Evolutionary conservation across 2,329 filamentous ascomycete genomes (phyloP).

Genomic region (Fusarium sacchari): DNA sequence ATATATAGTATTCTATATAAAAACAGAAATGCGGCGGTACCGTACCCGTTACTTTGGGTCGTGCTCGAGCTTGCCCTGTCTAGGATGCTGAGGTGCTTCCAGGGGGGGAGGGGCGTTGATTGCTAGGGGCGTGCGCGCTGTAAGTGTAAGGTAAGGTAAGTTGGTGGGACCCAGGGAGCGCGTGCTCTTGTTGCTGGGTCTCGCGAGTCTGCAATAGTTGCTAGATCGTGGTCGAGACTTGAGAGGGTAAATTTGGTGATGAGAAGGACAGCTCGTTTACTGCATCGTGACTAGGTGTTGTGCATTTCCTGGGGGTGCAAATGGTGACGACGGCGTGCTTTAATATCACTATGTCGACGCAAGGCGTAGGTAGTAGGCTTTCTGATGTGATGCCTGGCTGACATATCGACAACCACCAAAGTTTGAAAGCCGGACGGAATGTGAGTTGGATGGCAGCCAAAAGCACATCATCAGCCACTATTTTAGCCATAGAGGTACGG

Average conservation of each 20-base stretch:
- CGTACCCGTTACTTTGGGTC: conserved; percentile 40
- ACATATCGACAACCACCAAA: background rate
- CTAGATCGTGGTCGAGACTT: conserved; percentile 34
- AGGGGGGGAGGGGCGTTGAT: conserved; percentile 32
- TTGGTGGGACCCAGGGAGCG: conserved; percentile 19
- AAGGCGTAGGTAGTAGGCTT: background rate
- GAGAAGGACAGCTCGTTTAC: background rate
- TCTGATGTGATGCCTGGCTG: background rate
- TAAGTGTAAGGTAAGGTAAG: too few relatives aligned
- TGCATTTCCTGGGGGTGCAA: background rate
- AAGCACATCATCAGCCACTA: conserved; percentile 28
- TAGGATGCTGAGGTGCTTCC: conserved; percentile 33
- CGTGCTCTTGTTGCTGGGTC: conserved; percentile 30
- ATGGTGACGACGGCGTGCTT: background rate
- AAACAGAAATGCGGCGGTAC: conserved; percentile 24
- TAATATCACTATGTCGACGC: background rate
- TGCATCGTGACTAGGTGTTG: background rate
- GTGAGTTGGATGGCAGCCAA: conserved; percentile 3
- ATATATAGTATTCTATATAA: conserved; percentile 40
- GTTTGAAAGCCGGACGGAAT: background rate
- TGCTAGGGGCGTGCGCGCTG: conserved; percentile 20
- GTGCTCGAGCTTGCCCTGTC: conserved; percentile 31
- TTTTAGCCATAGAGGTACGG: conserved; percentile 5
- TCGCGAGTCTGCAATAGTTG: conserved; percentile 31
- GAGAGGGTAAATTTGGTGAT: conserved; percentile 26